Conservation (phyloP, 2,329 filamentous ascomycete species). For the Ceratocystis alfenasii region DNA sequence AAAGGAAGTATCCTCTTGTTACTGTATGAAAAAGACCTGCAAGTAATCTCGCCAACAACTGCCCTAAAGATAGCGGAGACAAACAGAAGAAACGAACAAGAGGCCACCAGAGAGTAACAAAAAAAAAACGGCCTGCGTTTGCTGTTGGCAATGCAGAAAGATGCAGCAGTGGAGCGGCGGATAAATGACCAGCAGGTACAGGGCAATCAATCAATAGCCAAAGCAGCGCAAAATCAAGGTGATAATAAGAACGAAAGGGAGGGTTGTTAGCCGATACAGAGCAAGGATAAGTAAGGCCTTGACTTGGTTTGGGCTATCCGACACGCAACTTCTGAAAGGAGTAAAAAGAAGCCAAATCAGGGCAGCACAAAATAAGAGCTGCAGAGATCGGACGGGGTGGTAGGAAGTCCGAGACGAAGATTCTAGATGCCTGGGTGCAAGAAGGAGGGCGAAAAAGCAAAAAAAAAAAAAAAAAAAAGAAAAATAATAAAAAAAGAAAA, state of each 20-base stretch:
- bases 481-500: slow-evolving; percentile 12
- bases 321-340: too few relatives aligned
- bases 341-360: not conserved
- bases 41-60: not conserved
- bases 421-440: not conserved
- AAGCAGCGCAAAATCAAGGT: not conserved
- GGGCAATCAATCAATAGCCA: not conserved
- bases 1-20: not conserved
- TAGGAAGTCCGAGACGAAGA: not conserved
- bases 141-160: not conserved
- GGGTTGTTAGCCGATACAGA: not conserved
- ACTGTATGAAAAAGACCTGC: not conserved
- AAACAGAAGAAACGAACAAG: not conserved
- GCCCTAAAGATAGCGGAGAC: not conserved
- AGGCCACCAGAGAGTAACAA: slow-evolving; percentile 1
- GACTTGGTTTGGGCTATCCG: too few relatives aligned
- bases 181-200: not conserved
- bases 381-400: not conserved
- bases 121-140: not conserved
- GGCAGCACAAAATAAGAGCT: not conserved
- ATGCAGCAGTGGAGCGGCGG: not conserved
- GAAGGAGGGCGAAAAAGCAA: not conserved
- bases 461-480: not conserved
- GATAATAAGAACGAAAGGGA: not conserved
- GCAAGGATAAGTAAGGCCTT: not conserved